Base-by-base conservation (phyloP, 345 rosid species). In the Populus simonii region DNA sequence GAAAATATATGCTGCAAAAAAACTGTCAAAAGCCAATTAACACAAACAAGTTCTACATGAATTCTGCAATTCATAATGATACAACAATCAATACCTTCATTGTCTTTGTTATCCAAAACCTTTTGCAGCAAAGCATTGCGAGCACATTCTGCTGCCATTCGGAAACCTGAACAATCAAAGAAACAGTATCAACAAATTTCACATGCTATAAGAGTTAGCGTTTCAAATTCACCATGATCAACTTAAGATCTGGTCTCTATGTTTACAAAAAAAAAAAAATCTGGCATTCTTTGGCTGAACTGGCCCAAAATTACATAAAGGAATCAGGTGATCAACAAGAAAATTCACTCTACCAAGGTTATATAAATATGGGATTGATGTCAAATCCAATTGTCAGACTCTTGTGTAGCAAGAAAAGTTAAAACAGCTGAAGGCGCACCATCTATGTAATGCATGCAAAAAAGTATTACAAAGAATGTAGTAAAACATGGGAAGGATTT, bases 121-220 rank as follows among this genome's bases (percentile, higher is more conserved):
- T 86, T 89, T 83, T 80, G 79, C 81, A 89, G 79, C 82, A 96
- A 75, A 68, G 96, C 97, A 80, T 89, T 74, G 66, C 89, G 93
- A 70, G 98, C 98, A 81, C 98, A 91, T 82, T 96, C 97, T 20
- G 97, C 91, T 35, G 98, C 99, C 98, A 96, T 92, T 65, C 99
- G 86, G 62, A 80, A 96, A 74, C 99, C 99, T 94, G 82, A 16
- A 81, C 71, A 80, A 82, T 47, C 66, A 86, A 43, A 72, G 13
- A 80, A 47, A 47, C 51, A 2, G 18, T 7, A 47, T 41, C 5
- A 73, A 33, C 43, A 61, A 2, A 27, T 1, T 17, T 25, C 67
- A 53, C 31, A 55, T 3, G 31, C 25, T 7, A 69, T 17, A 22
- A 16, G 35, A n/a, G 31, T 25, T 35, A 47, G 38, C 16, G 47